Evolutionary conservation across 352 stramenopile species (phyloP).

Genomic region (Achlya hypogyna): DNA sequence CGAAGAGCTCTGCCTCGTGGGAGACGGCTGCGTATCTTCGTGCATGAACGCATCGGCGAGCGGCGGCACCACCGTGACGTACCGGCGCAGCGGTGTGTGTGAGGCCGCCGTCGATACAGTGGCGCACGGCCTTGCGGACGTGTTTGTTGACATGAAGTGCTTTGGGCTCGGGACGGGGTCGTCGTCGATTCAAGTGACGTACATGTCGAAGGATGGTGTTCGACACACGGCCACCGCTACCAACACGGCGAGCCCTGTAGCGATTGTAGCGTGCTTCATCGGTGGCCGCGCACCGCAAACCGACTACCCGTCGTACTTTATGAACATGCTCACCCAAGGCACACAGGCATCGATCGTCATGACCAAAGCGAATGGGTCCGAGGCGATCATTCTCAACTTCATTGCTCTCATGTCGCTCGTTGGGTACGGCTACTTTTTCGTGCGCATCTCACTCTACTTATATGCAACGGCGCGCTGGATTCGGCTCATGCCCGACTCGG

Average conservation of each 20-base stretch:
- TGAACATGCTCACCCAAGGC: not conserved
- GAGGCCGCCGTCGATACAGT: not conserved
- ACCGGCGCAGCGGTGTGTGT: not conserved
- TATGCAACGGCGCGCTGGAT: not conserved
- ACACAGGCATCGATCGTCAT: slow-evolving; percentile 1
- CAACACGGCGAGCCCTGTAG: not conserved
- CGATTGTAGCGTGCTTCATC: not conserved
- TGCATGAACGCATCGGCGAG: not conserved
- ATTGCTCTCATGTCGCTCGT: not conserved
- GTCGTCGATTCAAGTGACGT: not conserved
- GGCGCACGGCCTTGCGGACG: not conserved
- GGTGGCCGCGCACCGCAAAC: not conserved
- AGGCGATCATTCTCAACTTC: slow-evolving; percentile 1
- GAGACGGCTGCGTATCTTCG: not conserved
- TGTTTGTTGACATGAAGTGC: not conserved
- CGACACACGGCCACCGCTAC: not conserved
- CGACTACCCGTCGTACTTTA: not conserved
- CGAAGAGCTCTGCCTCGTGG: not conserved
- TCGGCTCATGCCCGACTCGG: not conserved
- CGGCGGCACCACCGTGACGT: not conserved
- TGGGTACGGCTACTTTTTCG: not conserved
- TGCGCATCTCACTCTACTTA: not conserved
- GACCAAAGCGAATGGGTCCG: not conserved
- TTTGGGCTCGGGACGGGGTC: not conserved
- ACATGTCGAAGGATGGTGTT: not conserved